Conservation (phyloP, 805 yeast genomes). For the Myxozyma vanderwaltii region DNA sequence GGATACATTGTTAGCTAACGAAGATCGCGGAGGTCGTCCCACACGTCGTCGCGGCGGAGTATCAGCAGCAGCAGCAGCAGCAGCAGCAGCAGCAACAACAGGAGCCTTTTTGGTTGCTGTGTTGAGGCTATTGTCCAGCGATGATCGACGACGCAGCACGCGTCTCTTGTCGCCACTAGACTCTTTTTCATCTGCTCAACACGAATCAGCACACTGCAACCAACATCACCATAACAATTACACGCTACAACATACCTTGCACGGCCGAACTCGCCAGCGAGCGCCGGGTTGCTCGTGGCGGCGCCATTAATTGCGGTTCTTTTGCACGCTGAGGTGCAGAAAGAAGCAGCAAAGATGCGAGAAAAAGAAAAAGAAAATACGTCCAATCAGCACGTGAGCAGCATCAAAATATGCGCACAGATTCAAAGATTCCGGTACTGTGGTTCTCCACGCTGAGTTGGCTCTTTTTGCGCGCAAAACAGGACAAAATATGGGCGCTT, state of each 20-base stretch:
- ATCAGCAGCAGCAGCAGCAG: not conserved
- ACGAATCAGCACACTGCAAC: not conserved
- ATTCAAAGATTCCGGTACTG: not conserved
- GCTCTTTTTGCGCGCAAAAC: not conserved
- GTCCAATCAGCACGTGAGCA: slow-evolving; percentile 4
- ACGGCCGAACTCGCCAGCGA: not conserved
- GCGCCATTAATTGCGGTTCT: slow-evolving; percentile 21
- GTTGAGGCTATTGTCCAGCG: not conserved
- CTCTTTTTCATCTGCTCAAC: slow-evolving; percentile 4
- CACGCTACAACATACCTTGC: not conserved
- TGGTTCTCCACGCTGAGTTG: slow-evolving; percentile 4
- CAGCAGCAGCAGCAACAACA: not conserved
- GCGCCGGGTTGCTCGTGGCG: slow-evolving; percentile 22
- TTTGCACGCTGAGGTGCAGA: not conserved
- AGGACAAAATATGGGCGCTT: not conserved
- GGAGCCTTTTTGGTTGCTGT: not conserved
- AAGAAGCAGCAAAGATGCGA: not conserved
- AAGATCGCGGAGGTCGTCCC: not conserved
- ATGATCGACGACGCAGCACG: not conserved
- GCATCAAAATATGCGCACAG: slow-evolving; percentile 19
- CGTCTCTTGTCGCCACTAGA: not conserved
- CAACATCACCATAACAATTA: not conserved
- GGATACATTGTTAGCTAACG: not conserved
- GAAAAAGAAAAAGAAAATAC: not conserved
- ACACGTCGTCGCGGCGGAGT: not conserved